Evolutionary conservation across 306 rosid species (phyloP).

Genomic region (Rosa chinensis): DNA sequence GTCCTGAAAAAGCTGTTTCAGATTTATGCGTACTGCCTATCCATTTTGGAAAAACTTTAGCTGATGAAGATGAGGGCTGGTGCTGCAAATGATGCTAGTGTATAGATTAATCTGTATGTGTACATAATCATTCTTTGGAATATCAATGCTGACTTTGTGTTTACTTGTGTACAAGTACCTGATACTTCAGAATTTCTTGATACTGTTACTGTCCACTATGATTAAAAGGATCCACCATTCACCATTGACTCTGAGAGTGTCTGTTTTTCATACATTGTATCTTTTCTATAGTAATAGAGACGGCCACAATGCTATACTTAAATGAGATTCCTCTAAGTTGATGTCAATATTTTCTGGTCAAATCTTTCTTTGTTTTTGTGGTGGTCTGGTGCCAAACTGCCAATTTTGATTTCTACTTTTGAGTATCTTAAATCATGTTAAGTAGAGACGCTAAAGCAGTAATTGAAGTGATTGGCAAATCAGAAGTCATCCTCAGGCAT

Average conservation of each 20-base stretch:
- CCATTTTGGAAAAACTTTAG: neutral
- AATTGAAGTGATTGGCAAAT: too few relatives aligned
- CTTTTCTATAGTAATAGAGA: too few relatives aligned
- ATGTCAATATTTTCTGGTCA: too few relatives aligned
- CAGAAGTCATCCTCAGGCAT: too few relatives aligned
- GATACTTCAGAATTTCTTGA: neutral
- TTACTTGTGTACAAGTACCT: neutral
- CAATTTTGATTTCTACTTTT: too few relatives aligned
- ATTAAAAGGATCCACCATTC: neutral
- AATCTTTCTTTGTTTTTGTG: too few relatives aligned
- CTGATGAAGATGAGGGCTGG: conserved; percentile 22
- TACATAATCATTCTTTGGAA: conserved; percentile 28
- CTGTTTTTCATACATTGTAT: too few relatives aligned
- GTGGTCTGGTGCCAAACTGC: too few relatives aligned
- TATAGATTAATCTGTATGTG: conserved; percentile 30
- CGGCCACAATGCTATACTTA: too few relatives aligned
- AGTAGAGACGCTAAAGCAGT: too few relatives aligned
- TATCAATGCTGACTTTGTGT: conserved; percentile 17
- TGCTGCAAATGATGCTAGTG: conserved; percentile 30
- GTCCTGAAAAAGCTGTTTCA: neutral
- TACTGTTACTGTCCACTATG: neutral
- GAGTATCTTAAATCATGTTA: too few relatives aligned
- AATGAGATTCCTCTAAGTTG: too few relatives aligned
- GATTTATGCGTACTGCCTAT: conserved; percentile 19
- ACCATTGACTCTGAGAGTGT: neutral